Conservation (phyloP, 768 basidiomycete species). For the Lyophyllum atratum region DNA sequence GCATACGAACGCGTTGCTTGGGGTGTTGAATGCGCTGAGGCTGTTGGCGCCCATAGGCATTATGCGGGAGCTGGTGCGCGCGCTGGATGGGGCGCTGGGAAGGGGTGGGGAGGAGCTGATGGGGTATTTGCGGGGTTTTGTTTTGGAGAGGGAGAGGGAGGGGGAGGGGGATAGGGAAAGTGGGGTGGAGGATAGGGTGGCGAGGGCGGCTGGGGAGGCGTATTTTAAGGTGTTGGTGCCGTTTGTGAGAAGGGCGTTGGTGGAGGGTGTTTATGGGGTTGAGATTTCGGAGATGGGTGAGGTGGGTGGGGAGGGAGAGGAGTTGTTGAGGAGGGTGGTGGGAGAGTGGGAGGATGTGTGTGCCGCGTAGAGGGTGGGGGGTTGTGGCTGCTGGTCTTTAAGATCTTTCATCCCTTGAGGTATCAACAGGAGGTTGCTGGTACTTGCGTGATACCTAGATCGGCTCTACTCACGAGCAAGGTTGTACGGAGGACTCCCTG, state of each 20-base stretch:
- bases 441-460: too few species aligned
- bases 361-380: not conserved
- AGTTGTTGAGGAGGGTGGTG: constrained; percentile 20
- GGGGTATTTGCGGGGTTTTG: constrained; percentile 37
- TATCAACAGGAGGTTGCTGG: too few species aligned
- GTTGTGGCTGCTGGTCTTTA: too few species aligned
- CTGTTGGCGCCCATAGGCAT: constrained; percentile 73
- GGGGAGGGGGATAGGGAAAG: constrained; percentile 21
- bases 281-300: constrained; percentile 21
- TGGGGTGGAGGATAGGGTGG: constrained; percentile 34
- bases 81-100: constrained; percentile 56
- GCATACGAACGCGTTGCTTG: constrained; percentile 71
- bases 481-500: too few species aligned
- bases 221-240: constrained; percentile 68
- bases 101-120: constrained; percentile 47
- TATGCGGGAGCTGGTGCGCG: constrained; percentile 44
- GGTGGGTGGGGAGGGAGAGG: constrained; percentile 25
- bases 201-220: constrained; percentile 51
- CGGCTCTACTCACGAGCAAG: too few species aligned
- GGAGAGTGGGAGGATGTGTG: constrained; percentile 35
- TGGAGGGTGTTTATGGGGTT: constrained; percentile 73
- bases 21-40: constrained; percentile 78
- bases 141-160: not conserved
- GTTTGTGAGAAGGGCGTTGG: constrained; percentile 67
- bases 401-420: too few species aligned